Conservation (phyloP, 2,329 filamentous ascomycete species). For the Penicillium sp. region DNA sequence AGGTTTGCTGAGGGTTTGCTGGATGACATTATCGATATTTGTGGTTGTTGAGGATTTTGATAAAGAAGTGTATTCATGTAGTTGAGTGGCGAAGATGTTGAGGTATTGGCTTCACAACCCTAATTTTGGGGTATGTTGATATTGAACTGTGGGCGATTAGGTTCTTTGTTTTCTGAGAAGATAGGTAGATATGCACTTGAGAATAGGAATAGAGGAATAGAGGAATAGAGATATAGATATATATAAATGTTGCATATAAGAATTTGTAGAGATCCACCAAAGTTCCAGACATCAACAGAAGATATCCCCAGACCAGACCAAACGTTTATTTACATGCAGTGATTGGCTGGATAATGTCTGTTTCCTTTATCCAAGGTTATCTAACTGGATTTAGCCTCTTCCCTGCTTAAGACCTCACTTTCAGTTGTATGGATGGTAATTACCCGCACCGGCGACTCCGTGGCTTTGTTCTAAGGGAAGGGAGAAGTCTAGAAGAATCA, state of each 20-base stretch:
- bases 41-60: background rate
- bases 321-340: background rate
- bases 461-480: background rate
- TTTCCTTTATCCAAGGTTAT: background rate
- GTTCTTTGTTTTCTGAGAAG: too few relatives aligned
- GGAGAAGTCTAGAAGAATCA: too few relatives aligned
- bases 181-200: background rate
- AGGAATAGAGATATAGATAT: background rate
- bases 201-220: too few relatives aligned
- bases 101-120: background rate
- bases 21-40: background rate
- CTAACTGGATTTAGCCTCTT: too few relatives aligned
- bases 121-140: background rate
- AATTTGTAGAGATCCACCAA: background rate
- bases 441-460: background rate
- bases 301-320: background rate
- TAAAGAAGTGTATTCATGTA: background rate
- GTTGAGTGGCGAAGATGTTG: background rate
- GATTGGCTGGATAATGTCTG: background rate
- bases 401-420: too few relatives aligned
- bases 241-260: background rate
- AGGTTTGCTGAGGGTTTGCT: background rate
- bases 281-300: background rate
- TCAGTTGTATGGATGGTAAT: background rate
- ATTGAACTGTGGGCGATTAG: too few relatives aligned